phyloP scores from a whole-genome alignment of 208 protist genomes.

The Angomonas ambiguus region DNA sequence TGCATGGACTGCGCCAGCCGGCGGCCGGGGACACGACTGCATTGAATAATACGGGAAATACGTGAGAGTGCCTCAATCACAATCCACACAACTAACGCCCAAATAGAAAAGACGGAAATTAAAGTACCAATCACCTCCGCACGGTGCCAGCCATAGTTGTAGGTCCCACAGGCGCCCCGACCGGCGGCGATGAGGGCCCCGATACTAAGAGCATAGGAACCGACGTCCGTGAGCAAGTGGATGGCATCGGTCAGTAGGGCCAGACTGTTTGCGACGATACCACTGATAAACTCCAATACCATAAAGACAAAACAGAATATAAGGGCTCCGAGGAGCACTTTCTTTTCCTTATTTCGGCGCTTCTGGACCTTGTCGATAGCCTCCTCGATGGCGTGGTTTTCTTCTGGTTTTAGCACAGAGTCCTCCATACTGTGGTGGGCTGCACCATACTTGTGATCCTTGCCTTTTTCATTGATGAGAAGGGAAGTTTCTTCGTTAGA shows the following conservation, averaged over 20 bases:
- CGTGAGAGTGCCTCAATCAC: conserved; percentile 71
- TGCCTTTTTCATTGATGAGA: background rate
- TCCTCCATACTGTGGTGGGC: conserved; percentile 6
- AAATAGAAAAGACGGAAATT: conserved; percentile 87
- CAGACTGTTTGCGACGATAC: conserved; percentile 79
- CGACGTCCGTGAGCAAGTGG: conserved; percentile 88
- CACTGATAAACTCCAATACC: conserved; percentile 74
- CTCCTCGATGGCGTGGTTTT: conserved; percentile 27
- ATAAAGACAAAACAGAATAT: conserved; percentile 84
- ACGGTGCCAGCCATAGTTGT: conserved; percentile 88
- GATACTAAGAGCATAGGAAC: conserved; percentile 78
- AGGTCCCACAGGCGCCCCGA: conserved; percentile 51
- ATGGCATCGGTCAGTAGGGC: conserved; percentile 89
- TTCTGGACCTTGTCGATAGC: conserved; percentile 28
- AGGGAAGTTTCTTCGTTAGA: conserved; percentile 7
- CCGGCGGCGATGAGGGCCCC: conserved; percentile 70
- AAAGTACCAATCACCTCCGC: conserved; percentile 91
- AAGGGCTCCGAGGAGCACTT: conserved; percentile 50
- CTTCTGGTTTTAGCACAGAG: conserved; percentile 29
- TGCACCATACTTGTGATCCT: conserved; percentile 16
- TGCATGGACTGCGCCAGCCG: background rate
- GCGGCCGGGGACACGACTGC: conserved; percentile 42
- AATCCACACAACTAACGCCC: conserved; percentile 79
- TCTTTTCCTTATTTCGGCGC: conserved; percentile 59
- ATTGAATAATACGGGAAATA: conserved; percentile 52